A percentile compares a stretch with the other conserved stretches of the same genome.
phyloP scores from a whole-genome alignment of 441 rosid genomes.

The Adansonia gregorii region DNA sequence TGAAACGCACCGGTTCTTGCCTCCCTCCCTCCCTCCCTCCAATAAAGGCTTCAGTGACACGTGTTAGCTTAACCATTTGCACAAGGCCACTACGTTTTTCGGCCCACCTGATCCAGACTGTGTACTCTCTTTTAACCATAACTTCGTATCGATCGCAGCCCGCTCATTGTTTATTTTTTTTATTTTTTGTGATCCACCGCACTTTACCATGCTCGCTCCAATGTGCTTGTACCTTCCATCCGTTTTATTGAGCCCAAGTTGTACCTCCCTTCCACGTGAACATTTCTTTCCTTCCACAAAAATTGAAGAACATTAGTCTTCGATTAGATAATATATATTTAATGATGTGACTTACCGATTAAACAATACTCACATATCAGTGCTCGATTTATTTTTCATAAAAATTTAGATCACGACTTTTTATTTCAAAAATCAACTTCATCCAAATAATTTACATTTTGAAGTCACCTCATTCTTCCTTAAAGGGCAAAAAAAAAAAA shows the following conservation, averaged over 20 bases:
- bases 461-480: no score
- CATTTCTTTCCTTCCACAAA: background rate
- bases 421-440: no score
- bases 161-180: background rate
- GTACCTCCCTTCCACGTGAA: background rate
- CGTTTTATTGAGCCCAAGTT: no score
- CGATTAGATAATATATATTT: background rate
- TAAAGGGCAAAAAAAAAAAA: no score
- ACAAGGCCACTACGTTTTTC: background rate
- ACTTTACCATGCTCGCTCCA: background rate
- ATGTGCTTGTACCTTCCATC: background rate
- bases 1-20: background rate
- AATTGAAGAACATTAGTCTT: no score
- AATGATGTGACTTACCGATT: background rate
- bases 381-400: background rate
- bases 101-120: slow-evolving; percentile 20
- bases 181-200: slow-evolving; percentile 8
- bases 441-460: no score
- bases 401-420: background rate
- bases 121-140: background rate
- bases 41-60: background rate
- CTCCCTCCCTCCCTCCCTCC: background rate
- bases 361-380: background rate
- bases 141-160: background rate
- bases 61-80: no score